Evolutionary conservation across 768 basidiomycete species (phyloP), one percentile per base, ranked within the genome.

Genomic region (Kwoniella newhampshirensis): DNA sequence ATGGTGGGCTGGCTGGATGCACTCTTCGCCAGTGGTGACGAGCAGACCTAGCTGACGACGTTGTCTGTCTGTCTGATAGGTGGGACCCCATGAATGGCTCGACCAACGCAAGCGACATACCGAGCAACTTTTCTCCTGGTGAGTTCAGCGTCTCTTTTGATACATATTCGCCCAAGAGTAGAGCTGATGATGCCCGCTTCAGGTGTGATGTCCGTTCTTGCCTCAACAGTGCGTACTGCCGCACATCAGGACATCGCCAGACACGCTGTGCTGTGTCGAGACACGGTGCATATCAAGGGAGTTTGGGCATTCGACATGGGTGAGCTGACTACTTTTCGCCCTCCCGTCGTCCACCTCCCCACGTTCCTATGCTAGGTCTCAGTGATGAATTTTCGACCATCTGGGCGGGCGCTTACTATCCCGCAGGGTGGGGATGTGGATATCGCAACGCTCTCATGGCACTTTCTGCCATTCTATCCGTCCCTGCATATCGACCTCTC

Each of bases 401-500:
- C 35, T 21, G 17, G n/a, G 26, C 21, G 25, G 23, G 36, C n/a
- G 27, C 8, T 8, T n/a, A 15, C 32, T 48, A 28, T 18, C 32
- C 7, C 8, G 2, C 27, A 70, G 71, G 64, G 12, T 74, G 71
- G 73, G 73, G 71, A 18, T 74, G 73, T 51, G 73, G 75, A 4
- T 75, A 75, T 54, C 62, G 75, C 13, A 76, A 76, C 84, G 60
- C 86, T 51, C 57, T 70, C n/a, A 75, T 75, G 67, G 57, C 51
- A 0, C 58, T 74, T 11, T 63, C 74, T 3, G 65, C 70, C 3
- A 48, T 73, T 5, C 43, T 71, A 0, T 39, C 57, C 27, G 25
- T 53, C 5, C 30, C 67, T 2, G 40, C 54, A 4, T 68, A 71
- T 51, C 57, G 59, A 23, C 27, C 47, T 2, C 27, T 69, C 11